Evolutionary conservation across 768 basidiomycete species (phyloP), one percentile per base, ranked within the genome.

Genomic region (Flagelloscypha sp.): DNA sequence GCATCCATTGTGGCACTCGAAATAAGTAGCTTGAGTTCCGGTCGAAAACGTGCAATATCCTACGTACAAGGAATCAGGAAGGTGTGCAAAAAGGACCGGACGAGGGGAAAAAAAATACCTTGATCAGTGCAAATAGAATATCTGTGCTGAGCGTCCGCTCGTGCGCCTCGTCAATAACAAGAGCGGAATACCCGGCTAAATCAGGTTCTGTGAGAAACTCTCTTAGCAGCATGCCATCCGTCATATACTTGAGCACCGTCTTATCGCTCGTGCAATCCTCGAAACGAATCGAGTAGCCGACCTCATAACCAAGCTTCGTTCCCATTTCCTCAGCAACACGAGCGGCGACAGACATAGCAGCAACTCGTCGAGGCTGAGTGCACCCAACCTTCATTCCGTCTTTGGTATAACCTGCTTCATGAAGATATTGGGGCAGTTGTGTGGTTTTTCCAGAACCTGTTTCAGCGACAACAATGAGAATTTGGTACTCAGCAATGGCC

Each of bases 261-360:
- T 95, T 97, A 68, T 98, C 92, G 65, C 89, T 95, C 13, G 95
- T 99, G 57, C 92, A 95, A 58, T 99, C 95, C 61, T 99, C 95
- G 62, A 99, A 99, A 21, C 95, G 88, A 48, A 99, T 99, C 22
- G 93, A 94, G 59, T 99, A 99, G n/a, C 95, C 95, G 33, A 99
- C 95, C 62, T 98, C 94, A 48, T 93, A 87, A 7, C 95, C 95
- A 25, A 99, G 81, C 57, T 97, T 85, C 3, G 81, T 85, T 6
- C 93, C 95, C 83, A 98, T 92, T 62, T 99, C 95, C 43, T 98
- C 95, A 0, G 95, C 94, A 11, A 99, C 95, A 63, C 95, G 94
- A 11, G 94, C 92, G 4, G 95, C 95, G 35, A 99, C 95, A 28
- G 87, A 92, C 95, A 99, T 99, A 24, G 95, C 95, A 5, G 95